A percentile compares a stretch with the other conserved stretches of the same genome.
phyloP scores from a whole-genome alignment of 2,329 filamentous ascomycete species.

The Helotiales sp. region DNA sequence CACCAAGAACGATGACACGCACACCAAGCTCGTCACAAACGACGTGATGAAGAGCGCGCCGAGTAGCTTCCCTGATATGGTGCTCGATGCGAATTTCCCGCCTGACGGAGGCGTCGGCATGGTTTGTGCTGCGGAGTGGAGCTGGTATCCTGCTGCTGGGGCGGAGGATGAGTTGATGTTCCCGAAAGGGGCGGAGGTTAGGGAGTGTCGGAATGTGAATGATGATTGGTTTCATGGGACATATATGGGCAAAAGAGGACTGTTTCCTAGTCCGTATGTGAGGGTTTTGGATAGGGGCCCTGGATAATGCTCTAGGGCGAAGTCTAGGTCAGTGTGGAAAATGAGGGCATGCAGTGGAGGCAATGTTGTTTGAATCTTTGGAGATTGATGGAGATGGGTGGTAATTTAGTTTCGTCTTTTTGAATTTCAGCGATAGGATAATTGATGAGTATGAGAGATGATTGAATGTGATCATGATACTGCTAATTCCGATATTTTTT shows the following conservation, averaged over 20 bases:
- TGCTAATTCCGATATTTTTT: background rate
- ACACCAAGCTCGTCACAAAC: conserved; percentile 55
- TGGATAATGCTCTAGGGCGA: background rate
- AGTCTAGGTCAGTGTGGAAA: no score
- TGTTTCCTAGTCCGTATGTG: conserved; percentile 84
- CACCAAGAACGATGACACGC: conserved; percentile 41
- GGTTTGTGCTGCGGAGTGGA: conserved; percentile 70
- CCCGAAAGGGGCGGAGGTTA: conserved; percentile 80
- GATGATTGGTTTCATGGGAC: conserved; percentile 89
- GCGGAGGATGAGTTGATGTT: conserved; percentile 79
- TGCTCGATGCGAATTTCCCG: conserved; percentile 57
- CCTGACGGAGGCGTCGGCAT: conserved; percentile 76
- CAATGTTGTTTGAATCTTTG: no score
- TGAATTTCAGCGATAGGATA: background rate
- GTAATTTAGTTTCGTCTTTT: background rate
- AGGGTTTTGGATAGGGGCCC: conserved; percentile 47
- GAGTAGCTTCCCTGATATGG: conserved; percentile 34
- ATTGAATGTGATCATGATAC: background rate
- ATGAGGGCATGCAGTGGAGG: background rate
- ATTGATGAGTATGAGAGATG: background rate
- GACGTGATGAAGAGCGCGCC: conserved; percentile 54
- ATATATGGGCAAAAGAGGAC: conserved; percentile 78
- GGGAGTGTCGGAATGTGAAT: conserved; percentile 85
- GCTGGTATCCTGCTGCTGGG: conserved; percentile 72
- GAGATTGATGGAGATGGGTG: background rate